Evolutionary conservation across 495 filamentous ascomycete species (phyloP), one percentile per base, ranked within the genome.

Genomic region (Chaetomidium leptoderma): DNA sequence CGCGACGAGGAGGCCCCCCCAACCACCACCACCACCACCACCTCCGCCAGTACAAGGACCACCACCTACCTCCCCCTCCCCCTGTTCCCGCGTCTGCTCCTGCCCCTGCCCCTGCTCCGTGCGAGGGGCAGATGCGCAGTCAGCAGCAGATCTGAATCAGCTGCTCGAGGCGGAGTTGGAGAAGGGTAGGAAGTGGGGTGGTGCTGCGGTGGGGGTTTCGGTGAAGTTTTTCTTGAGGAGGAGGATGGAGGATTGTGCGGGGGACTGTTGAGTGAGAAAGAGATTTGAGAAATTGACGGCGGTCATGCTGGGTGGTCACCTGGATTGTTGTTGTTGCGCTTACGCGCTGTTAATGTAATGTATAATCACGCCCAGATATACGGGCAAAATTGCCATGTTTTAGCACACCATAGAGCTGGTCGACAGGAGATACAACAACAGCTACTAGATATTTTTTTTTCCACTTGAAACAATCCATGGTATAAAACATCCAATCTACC

Each of bases 141-240:
- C 27, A 13, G 45, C 29, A 14, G 23, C 16, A 17, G 16, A 9
- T n/a, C 9, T 51, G 2, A n/a, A 53, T 6, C 19, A 4, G 17
- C n/a, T 29, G 19, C 23, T 19, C 0, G 23, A 27, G 37, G 9
- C 16, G 5, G 37, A 3, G 39, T 19, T 33, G 29, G 1, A 7
- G 32, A 39, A 3, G 9, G n/a, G n/a, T 6, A 40, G 14, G 46
- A 21, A 45, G 3, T 13, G 23, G 1, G 32, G 29, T 2, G 33
- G 24, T 30, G 2, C 9, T 27, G 44, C 17, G 21, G 30, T 29
- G 21, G 0, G 49, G 23, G 42, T 55, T 13, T 47, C 58, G 14
- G 11, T 69, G 13, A 68, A 72, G 55, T 61, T 57, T 37, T 72
- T 72, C 53, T 33, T 72, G 55, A 59, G 66, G 51, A 45, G 70